phyloP scores from a whole-genome alignment of 257 asterid species.

The Schizonepeta tenuifolia region DNA sequence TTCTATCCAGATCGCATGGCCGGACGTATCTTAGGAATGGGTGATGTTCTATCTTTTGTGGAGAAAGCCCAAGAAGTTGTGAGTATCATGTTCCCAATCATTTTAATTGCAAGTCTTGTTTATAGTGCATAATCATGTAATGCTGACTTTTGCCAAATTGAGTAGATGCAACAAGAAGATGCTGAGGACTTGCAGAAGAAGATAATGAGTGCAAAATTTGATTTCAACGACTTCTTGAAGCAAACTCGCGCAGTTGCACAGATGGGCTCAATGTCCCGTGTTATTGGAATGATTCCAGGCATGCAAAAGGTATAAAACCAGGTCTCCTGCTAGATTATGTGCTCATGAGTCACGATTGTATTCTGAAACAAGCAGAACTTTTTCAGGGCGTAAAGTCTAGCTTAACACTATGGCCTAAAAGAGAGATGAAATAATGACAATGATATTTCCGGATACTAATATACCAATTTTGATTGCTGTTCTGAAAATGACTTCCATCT shows the following conservation, averaged over 20 bases:
- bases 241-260: conserved; percentile 94
- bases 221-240: conserved; percentile 93
- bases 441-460: neutral
- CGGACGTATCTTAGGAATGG: conserved; percentile 98
- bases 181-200: conserved; percentile 97
- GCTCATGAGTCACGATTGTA: neutral
- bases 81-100: conserved; percentile 45
- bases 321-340: conserved; percentile 4
- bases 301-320: conserved; percentile 79
- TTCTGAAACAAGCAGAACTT: neutral
- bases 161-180: conserved; percentile 94
- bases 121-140: conserved; percentile 17
- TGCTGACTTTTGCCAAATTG: conserved; percentile 22
- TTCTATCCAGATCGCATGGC: conserved; percentile 99
- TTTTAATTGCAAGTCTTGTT: conserved; percentile 1
- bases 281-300: conserved; percentile 98
- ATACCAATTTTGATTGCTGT: neutral
- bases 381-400: neutral
- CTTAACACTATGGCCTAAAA: neutral
- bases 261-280: conserved; percentile 99
- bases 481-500: conserved; percentile 15
- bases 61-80: conserved; percentile 99
- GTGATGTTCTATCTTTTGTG: conserved; percentile 96
- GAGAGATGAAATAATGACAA: neutral
- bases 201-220: conserved; percentile 97